Conservation (phyloP, 441 rosid species). For the Brassica hybrid region DNA sequence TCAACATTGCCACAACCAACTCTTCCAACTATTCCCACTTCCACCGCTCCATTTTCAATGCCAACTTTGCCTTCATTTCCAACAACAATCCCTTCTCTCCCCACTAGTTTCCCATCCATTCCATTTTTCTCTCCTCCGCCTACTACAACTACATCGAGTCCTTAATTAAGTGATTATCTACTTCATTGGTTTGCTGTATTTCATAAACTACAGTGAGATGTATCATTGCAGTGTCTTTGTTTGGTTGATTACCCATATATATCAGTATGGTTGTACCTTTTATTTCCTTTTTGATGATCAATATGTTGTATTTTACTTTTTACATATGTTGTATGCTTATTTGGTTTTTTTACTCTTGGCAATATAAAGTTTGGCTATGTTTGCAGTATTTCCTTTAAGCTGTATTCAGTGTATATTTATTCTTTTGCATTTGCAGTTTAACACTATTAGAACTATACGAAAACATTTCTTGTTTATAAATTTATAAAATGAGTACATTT, state of each 20-base stretch:
- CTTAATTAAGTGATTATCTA: slow-evolving; percentile 25
- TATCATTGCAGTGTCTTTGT: slow-evolving; percentile 11
- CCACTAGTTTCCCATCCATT: slow-evolving; percentile 25
- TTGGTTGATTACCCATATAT: slow-evolving; percentile 6
- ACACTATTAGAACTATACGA: neutral
- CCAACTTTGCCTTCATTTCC: slow-evolving; percentile 36
- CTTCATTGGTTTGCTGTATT: slow-evolving; percentile 20
- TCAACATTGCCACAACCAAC: slow-evolving; percentile 10
- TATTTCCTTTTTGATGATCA: neutral
- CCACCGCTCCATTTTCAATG: slow-evolving; percentile 21
- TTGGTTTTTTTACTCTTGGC: neutral
- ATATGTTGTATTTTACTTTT: neutral
- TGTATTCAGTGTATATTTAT: neutral
- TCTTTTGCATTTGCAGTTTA: neutral
- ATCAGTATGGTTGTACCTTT: neutral
- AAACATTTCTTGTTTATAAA: neutral
- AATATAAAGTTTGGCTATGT: neutral
- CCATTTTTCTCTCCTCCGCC: slow-evolving; percentile 34
- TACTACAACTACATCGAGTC: slow-evolving; percentile 27
- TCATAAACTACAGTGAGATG: neutral
- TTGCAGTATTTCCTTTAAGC: neutral
- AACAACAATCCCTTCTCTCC: slow-evolving; percentile 24
- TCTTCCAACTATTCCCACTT: slow-evolving; percentile 21
- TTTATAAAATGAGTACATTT: too few relatives aligned
- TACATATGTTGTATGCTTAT: neutral